These are phyloP conservation scores for Euphorbia schlechtendalii DNA, from an alignment of 441 rosid genomes.

Conservation along the genomic window DNA sequence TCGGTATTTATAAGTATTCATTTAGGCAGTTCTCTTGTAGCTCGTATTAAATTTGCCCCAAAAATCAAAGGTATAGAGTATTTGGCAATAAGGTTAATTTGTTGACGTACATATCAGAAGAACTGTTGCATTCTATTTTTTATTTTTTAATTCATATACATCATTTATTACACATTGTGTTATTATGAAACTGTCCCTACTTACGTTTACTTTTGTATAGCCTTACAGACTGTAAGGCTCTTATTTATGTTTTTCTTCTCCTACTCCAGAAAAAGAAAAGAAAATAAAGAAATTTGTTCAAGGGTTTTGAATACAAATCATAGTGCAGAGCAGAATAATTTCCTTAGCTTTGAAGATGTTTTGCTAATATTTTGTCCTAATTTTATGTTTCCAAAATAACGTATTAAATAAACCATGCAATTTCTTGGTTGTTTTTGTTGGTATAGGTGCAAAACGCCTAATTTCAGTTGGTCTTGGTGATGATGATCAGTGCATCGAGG, in stretches of 20 bases:
- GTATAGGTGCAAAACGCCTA: conserved; percentile 68
- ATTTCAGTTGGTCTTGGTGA: conserved; percentile 80
- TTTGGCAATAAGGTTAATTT: not conserved
- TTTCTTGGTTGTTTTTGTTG: too few relatives aligned
- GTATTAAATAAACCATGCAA: not conserved
- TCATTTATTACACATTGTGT: not conserved
- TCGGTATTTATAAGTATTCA: not conserved
- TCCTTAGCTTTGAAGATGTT: not conserved
- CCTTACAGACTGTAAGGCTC: not conserved
- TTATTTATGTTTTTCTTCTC: not conserved
- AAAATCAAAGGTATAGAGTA: not conserved
- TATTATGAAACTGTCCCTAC: not conserved
- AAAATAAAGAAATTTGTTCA: not conserved
- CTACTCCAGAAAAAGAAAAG: not conserved
- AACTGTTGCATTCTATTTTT: not conserved
- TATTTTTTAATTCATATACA: not conserved
- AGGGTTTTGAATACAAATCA: not conserved
- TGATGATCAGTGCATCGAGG: conserved; percentile 96
- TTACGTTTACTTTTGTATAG: not conserved
- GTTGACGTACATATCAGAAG: not conserved
- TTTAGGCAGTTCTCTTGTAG: not conserved
- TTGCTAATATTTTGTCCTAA: not conserved
- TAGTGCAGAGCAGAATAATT: not conserved
- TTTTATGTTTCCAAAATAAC: not conserved
- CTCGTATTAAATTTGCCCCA: not conserved